Evolutionary conservation across 148 eudicot genomes (phyloP), one percentile per base, ranked within the genome.

Genomic region (Selenicereus undatus): DNA sequence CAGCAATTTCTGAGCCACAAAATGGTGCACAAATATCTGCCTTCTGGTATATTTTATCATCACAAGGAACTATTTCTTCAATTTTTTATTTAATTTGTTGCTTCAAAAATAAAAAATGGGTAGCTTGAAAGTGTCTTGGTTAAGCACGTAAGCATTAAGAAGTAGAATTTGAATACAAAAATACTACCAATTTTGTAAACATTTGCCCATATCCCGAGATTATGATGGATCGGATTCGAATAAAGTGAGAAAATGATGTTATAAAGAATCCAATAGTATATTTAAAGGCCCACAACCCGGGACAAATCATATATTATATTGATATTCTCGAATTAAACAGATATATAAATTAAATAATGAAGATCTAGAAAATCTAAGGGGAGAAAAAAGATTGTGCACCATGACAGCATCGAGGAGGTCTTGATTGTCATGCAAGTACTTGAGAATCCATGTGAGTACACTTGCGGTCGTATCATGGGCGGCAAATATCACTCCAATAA

Each of bases 391-490:
- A 10, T 27, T 27, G 11, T 24, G 58, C 90, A 93, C 98, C 87
- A 82, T 88, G 42, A 94, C 93, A 84, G 87, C 87, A 73, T 91
- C 76, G 30, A 91, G 86, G 42, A 94, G 81, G 43, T 84, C 27
- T 8, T 50, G 16, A 81, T 94, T 78, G 60, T 94, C 98, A 73
- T 90, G 93, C 84, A 94, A 87, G 89, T 91, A 91, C 81, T 94
- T 94, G 71, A 94, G 90, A 30, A 91, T 76, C 98, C 98, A 94
- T 26, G 98, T 94, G 64, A 92, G 91, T 12, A 88, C 94, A 85
- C 94, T 92, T 3, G 98, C 98, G 24, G 98, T 94, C 1, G 98
- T 94, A 74, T 92, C 98, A 71, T 90, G 98, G 80, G 98, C 98
- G 24, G 98, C 98, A 62, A 94, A 94, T 14, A 94, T 90, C 0